phyloP scores from a whole-genome alignment of 2,329 filamentous ascomycete species.

The Geosmithia morbida region DNA sequence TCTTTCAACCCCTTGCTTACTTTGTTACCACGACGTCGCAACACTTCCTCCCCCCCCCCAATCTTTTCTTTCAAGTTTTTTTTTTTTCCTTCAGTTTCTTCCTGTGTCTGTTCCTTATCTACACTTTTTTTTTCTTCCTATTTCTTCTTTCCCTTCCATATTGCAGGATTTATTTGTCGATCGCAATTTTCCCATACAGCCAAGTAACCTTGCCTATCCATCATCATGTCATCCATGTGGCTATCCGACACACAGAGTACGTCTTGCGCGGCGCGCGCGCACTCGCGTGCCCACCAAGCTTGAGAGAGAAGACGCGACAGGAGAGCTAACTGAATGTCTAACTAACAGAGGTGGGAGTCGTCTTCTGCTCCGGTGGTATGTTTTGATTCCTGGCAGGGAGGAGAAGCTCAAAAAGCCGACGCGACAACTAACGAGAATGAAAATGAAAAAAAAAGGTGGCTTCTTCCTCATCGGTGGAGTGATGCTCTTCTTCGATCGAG shows the following conservation, averaged over 20 bases:
- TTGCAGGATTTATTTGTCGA: too few relatives aligned
- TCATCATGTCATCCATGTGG: slow-evolving; percentile 77
- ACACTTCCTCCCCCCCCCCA: too few relatives aligned
- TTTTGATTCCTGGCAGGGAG: slow-evolving; percentile 17
- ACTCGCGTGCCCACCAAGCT: neutral
- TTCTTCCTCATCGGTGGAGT: slow-evolving; percentile 93
- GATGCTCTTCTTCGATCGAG: slow-evolving; percentile 93
- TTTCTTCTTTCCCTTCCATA: too few relatives aligned
- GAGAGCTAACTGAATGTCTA: slow-evolving; percentile 8
- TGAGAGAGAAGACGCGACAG: neutral
- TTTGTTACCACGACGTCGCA: too few relatives aligned
- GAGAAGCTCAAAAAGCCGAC: too few relatives aligned
- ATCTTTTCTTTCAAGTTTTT: too few relatives aligned
- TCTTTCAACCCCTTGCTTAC: too few relatives aligned
- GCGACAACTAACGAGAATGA: too few relatives aligned
- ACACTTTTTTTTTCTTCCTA: too few relatives aligned
- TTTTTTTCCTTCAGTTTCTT: too few relatives aligned
- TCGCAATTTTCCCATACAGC: too few relatives aligned
- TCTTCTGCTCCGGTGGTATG: slow-evolving; percentile 95
- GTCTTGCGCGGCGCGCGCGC: slow-evolving; percentile 19
- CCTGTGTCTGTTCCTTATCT: too few relatives aligned
- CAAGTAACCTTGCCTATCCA: neutral
- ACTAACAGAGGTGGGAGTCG: slow-evolving; percentile 76
- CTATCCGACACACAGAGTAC: slow-evolving; percentile 88
- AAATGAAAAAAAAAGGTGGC: slow-evolving; percentile 68